Evolutionary conservation across 2,329 filamentous ascomycete genomes (phyloP), one percentile per base, ranked within the genome.

Genomic region (Emergomyces pasteurianus): DNA sequence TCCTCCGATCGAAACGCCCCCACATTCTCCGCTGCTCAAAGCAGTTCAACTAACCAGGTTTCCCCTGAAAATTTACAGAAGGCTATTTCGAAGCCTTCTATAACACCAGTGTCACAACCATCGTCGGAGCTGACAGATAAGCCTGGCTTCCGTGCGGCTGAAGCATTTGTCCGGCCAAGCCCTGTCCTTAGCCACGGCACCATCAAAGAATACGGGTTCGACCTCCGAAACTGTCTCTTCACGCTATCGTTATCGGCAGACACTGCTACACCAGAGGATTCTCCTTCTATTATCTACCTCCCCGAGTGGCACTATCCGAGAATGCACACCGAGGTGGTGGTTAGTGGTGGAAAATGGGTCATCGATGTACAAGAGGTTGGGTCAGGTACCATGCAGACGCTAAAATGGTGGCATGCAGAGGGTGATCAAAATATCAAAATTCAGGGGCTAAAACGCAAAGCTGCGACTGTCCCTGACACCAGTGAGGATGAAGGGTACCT

Each of bases 231-330:
- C 62, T 92, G 89, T 71, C 82, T 81, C 10, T 97, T 96, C 73
- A 85, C 81, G 5, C 80, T 99, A 59, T 81, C 83, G 18, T 73
- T 99, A 28, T 77, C 80, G 0, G 86, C 88, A 1, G 75, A 82
- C 2, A 80, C 79, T 40, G 72, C 83, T 0, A 85, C 86, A 2
- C 71, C 78, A 2, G 81, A 89, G 46, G 83, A 87, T 0, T 77
- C 79, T 1, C 90, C 91, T 0, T 97, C 92, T 0, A 82, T 90
- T 52, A 80, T 97, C 9, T 95, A 89, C 73, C 79, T 99, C 1
- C 94, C 94, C 0, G 89, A 92, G 61, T 96, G 89, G 70, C 94
- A 99, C 75, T 99, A 95, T 72, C 92, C 92, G 1, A 83, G 85
- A 59, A 83, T 87, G 55, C 79, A 83, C 52, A 88, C 86, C 46